Conservation (phyloP, 768 basidiomycete species). For the Leccinum uliginosum region DNA sequence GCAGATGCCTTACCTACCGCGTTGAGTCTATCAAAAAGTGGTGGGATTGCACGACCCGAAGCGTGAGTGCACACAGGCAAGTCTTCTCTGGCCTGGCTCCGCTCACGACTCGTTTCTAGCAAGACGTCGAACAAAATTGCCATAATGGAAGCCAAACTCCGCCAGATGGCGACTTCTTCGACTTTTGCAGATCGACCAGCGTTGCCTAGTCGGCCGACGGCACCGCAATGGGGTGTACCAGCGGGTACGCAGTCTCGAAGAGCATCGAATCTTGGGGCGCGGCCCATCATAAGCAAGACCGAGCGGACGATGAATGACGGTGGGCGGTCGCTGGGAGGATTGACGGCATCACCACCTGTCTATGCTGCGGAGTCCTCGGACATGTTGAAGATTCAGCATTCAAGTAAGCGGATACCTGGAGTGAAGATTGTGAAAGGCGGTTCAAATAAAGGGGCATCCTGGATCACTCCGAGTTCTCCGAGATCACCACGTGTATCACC, state of each 20-base stretch:
- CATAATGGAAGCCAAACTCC: slow-evolving; percentile 91
- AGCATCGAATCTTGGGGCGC: neutral
- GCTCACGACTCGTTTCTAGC: slow-evolving; percentile 11
- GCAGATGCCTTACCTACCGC: slow-evolving; percentile 76
- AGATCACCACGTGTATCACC: neutral
- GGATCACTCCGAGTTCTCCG: slow-evolving; percentile 3
- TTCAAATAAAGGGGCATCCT: slow-evolving; percentile 12
- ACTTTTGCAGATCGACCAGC: slow-evolving; percentile 18
- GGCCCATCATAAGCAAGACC: neutral
- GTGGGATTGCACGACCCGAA: slow-evolving; percentile 43
- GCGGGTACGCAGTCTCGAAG: slow-evolving; percentile 2
- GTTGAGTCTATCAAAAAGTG: slow-evolving; percentile 81
- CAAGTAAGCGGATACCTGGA: slow-evolving; percentile 28
- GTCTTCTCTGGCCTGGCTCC: slow-evolving; percentile 1
- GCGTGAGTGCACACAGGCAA: slow-evolving; percentile 33
- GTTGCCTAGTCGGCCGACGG: slow-evolving; percentile 21
- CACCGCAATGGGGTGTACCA: neutral
- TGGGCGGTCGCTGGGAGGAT: neutral
- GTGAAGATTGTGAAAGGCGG: slow-evolving; percentile 29
- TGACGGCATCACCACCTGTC: neutral
- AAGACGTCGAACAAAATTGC: slow-evolving; percentile 91
- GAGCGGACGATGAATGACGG: slow-evolving; percentile 2
- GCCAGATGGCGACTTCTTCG: slow-evolving; percentile 56
- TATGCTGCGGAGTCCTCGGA: slow-evolving; percentile 15
- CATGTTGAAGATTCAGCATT: slow-evolving; percentile 5